These are phyloP conservation scores for Vanilla planifolia DNA, from an alignment of 106 monocot genomes.

Conservation along the genomic window DNA sequence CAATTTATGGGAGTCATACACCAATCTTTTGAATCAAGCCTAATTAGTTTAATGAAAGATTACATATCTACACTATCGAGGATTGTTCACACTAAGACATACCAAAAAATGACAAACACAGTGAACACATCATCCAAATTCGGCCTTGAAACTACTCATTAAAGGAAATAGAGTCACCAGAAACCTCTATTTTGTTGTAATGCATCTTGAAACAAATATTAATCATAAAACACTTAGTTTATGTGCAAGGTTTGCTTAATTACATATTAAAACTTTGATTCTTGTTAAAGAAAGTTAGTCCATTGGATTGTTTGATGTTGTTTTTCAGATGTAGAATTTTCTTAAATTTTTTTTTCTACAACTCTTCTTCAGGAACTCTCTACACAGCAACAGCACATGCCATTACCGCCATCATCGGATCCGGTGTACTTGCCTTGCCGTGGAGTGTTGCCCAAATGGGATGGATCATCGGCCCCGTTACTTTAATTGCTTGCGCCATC, in stretches of 20 bases:
- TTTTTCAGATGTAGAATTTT: not conserved
- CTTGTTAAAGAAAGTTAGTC: too few relatives aligned
- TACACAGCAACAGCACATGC: slow-evolving; percentile 74
- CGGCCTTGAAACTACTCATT: too few relatives aligned
- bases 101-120: too few relatives aligned
- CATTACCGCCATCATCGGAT: slow-evolving; percentile 62
- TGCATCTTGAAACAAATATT: not conserved
- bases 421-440: slow-evolving; percentile 71
- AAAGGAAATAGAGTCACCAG: too few relatives aligned
- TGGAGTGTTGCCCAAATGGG: slow-evolving; percentile 89
- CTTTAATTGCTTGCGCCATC: slow-evolving; percentile 37
- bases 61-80: too few relatives aligned
- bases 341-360: not conserved
- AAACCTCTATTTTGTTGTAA: not conserved
- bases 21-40: too few relatives aligned
- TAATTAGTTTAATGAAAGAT: too few relatives aligned
- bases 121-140: too few relatives aligned
- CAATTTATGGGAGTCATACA: too few relatives aligned
- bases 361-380: slow-evolving; percentile 39
- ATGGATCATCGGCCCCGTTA: slow-evolving; percentile 61
- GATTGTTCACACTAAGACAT: too few relatives aligned
- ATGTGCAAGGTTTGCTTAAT: not conserved
- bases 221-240: not conserved
- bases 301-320: not conserved
- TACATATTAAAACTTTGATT: not conserved